These are phyloP conservation scores for Coniella vitis DNA, from an alignment of 2,329 filamentous ascomycete species.

Conservation along the genomic window DNA sequence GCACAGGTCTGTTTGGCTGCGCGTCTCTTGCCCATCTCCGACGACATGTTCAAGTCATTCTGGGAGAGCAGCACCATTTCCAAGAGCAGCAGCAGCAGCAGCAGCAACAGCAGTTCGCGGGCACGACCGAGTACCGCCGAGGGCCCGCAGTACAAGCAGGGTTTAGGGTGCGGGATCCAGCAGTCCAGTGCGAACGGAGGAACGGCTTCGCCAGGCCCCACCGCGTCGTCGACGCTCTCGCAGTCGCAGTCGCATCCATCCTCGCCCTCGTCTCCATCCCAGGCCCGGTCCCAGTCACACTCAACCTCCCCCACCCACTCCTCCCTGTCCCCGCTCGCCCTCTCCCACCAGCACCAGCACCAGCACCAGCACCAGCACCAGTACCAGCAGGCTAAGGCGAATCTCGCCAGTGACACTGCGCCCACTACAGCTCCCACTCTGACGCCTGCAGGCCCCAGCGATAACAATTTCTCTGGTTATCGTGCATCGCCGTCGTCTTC, in stretches of 20 bases:
- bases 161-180: not conserved
- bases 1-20: not conserved
- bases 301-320: constrained; percentile 1
- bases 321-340: not conserved
- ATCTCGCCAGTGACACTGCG: constrained; percentile 6
- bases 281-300: not conserved
- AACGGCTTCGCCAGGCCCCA: not conserved
- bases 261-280: not conserved
- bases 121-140: constrained; percentile 7
- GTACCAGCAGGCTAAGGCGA: constrained; percentile 7
- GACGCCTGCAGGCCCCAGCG: constrained; percentile 7
- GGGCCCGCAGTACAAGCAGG: constrained; percentile 1
- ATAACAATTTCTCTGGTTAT: constrained; percentile 18
- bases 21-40: not conserved
- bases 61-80: constrained; percentile 5
- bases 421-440: not conserved
- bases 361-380: not conserved
- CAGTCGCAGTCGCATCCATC: not conserved
- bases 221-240: not conserved
- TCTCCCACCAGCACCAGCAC: not conserved
- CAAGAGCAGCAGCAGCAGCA: too few species aligned
- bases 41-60: constrained; percentile 6
- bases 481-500: constrained; percentile 11
- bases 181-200: not conserved
- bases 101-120: not conserved